Conservation (phyloP, 78 protist species). For the Pirum gemmata region DNA sequence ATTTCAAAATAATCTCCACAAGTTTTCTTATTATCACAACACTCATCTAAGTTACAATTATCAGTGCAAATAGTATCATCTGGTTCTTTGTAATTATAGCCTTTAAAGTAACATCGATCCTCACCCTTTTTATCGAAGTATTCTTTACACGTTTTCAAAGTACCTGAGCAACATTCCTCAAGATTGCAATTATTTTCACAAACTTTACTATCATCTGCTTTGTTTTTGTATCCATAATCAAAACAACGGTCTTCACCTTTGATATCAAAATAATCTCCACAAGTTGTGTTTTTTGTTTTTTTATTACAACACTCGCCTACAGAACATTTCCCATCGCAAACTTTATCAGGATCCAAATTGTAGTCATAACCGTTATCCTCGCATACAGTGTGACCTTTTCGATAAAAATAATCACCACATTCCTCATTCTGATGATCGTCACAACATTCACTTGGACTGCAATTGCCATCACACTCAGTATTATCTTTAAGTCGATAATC, state of each 20-base stretch:
- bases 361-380: too few species aligned
- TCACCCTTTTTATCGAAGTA: neutral
- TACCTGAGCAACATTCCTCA: neutral
- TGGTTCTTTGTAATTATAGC: neutral
- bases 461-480: neutral
- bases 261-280: neutral
- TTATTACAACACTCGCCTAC: neutral
- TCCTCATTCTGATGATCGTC: too few species aligned
- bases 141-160: neutral
- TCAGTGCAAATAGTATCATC: neutral
- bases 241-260: neutral
- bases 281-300: too few species aligned
- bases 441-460: neutral
- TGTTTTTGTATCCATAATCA: neutral
- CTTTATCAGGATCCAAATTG: too few species aligned
- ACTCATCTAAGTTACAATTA: neutral
- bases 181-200: neutral
- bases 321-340: neutral
- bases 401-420: too few species aligned
- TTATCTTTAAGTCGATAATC: neutral
- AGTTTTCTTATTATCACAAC: neutral
- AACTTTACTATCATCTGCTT: neutral
- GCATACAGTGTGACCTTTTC: too few species aligned
- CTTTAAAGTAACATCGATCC: neutral
- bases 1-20: neutral